Base-by-base conservation (phyloP, 495 filamentous ascomycete genomes). In the Lasiosphaeria miniovina region DNA sequence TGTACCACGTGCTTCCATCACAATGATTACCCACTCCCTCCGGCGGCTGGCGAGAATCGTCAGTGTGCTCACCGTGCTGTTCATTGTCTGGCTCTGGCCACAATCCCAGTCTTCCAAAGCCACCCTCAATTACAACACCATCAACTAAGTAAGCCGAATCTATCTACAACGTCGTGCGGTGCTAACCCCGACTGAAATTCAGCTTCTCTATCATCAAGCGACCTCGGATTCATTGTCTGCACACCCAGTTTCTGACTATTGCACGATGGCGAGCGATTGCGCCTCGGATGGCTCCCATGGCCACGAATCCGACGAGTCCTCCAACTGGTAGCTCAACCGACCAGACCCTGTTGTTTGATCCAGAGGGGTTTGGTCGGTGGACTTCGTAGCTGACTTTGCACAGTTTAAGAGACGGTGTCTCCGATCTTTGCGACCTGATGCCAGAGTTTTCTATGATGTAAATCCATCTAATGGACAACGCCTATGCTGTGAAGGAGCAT, bases 381-480 rank as follows among this genome's bases (percentile, higher is more conserved):
- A 41, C 38, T 41, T 41, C 38, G 6, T 41, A 41, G 38, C 38
- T 41, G 38, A 41, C 38, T 41, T 41, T 12, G 38, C 38, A 41
- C 38, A 41, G 12, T 41, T 41, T 41, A 41, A 41, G 38, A 41
- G 38, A 41, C 38, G 38, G n/a, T n/a, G 38, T 41, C 38, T 41
- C 38, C 12, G 38, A 41, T 41, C 38, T 41, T 41, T 41, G 38
- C 38, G 38, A 41, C 38, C 38, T 41, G 38, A 41, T 41, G 38
- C 38, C 38, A 41, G 38, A 41, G 38, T 41, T 41, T 41, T 41
- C 38, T 41, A 41, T 41, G 38, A 41, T 41, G 38, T 41, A 41
- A 41, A 41, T 41, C 12, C 38, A 41, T 41, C 38, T 41, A 41
- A 41, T 41, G 6, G 38, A 41, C 38, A 41, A 41, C 38, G 38